These are phyloP conservation scores for Scleroderma citrinum DNA, from an alignment of 768 basidiomycete species.

Conservation along the genomic window DNA sequence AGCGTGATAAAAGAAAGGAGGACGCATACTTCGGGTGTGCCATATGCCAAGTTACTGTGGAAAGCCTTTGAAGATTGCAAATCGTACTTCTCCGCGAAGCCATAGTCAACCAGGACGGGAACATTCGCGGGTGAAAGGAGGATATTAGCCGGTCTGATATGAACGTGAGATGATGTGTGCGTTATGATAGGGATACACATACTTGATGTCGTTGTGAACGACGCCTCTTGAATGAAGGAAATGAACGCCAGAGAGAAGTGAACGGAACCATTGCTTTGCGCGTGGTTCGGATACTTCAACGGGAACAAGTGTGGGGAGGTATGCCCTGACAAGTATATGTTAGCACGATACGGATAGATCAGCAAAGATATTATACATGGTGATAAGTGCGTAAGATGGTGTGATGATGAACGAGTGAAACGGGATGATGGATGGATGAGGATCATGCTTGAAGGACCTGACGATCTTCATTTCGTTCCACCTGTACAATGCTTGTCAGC, in stretches of 20 bases:
- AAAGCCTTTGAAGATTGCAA: constrained; percentile 57
- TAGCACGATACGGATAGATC: constrained; percentile 6
- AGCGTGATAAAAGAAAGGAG: not conserved
- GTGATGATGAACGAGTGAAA: constrained; percentile 95
- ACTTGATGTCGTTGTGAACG: constrained; percentile 95
- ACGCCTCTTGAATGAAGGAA: constrained; percentile 81
- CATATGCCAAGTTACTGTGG: constrained; percentile 78
- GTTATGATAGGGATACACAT: constrained; percentile 20
- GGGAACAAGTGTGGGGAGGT: constrained; percentile 78
- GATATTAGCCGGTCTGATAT: constrained; percentile 82
- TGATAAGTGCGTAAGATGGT: constrained; percentile 83
- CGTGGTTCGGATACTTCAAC: constrained; percentile 79
- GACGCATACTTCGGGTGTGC: constrained; percentile 76
- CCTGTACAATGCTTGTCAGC: constrained; percentile 32
- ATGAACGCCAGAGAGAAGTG: constrained; percentile 74
- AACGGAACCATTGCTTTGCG: constrained; percentile 78
- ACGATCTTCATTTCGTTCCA: constrained; percentile 99
- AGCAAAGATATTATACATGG: constrained; percentile 58
- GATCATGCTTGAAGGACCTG: constrained; percentile 72
- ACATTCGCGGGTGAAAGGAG: constrained; percentile 72
- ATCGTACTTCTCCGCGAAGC: constrained; percentile 89
- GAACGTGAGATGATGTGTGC: not conserved
- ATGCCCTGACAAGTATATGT: constrained; percentile 58
- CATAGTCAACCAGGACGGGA: constrained; percentile 92
- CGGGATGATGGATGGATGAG: constrained; percentile 87